Evolutionary conservation across 805 yeast genomes (phyloP), one percentile per base, ranked within the genome.

Genomic region (Vanderwaltozyma polyspora): DNA sequence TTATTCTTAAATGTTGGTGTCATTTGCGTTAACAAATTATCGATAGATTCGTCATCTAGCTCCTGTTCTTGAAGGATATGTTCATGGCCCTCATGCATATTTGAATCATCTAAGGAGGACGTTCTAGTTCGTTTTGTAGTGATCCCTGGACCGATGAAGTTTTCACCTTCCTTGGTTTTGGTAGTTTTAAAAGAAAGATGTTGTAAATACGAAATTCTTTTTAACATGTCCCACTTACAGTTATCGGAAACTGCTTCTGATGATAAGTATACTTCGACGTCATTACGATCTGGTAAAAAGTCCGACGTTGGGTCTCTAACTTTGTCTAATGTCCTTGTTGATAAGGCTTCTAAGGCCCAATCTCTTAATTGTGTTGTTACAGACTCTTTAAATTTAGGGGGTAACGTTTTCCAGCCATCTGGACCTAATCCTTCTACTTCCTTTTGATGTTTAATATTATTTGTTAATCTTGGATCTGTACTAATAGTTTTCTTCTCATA

Each of bases 401-500:
- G 74, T 12, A 60, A 55, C 12, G 60, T 52, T 15, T 42, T 70
- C 72, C 63, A 67, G 69, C 38, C 74, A 52, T 87, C 96, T 3
- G 57, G 48, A 11, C 95, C 95, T 14, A 63, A 61, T 3, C 96
- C 96, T 8, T 63, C 70, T 9, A 87, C 87, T 53, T 87, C 95
- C 11, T 64, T 63, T 38, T 64, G 62, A 54, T 87, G 95, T 10
- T 52, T 57, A n/a, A 61, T 61, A 46, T 70, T 80, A 24, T 76
- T 74, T 31, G 76, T 76, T 24, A 87, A 76, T 52, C 97, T 72
- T 1, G 87, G 70, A 55, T 89, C 97, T 1, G 77, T 68, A 7
- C 95, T 83, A 34, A 76, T 73, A 36, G 76, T 74, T 61, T 89
- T 89, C 50, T 72, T 74, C 39, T 86, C 95, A 37, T 94, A 64